These are phyloP conservation scores for Ilyonectria sp. DNA, from an alignment of 2,329 filamentous ascomycete genomes.

Conservation along the genomic window DNA sequence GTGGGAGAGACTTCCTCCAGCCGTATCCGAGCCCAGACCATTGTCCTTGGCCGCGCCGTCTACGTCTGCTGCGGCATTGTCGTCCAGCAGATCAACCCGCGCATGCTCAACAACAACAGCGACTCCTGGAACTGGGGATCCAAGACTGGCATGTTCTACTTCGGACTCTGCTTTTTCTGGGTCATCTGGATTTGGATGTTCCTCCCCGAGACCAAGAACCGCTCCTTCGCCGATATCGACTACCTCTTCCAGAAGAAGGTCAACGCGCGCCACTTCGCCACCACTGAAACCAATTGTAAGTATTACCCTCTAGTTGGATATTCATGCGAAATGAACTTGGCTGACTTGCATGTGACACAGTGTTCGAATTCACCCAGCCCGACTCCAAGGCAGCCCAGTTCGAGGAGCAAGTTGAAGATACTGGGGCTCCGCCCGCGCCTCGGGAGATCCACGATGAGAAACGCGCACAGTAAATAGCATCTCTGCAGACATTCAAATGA, in stretches of 20 bases:
- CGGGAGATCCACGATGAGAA: too few relatives aligned
- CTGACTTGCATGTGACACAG: too few relatives aligned
- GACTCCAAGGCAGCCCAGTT: too few relatives aligned
- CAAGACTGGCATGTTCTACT: conserved; percentile 63
- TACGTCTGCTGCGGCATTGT: conserved; percentile 59
- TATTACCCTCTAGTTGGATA: too few relatives aligned
- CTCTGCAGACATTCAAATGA: too few relatives aligned
- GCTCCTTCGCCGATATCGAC: conserved; percentile 70
- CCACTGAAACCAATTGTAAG: too few relatives aligned
- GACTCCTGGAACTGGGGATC: conserved; percentile 63
- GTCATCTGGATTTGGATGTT: conserved; percentile 66
- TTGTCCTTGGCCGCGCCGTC: conserved; percentile 60
- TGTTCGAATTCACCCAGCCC: too few relatives aligned
- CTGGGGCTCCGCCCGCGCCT: too few relatives aligned
- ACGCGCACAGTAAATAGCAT: too few relatives aligned
- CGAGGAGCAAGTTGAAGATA: too few relatives aligned
- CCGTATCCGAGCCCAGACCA: conserved; percentile 62
- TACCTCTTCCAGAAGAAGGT: conserved; percentile 64
- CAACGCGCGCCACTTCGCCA: conserved; percentile 57
- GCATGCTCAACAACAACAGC: conserved; percentile 61
- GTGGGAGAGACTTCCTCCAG: conserved; percentile 70
- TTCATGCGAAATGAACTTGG: too few relatives aligned
- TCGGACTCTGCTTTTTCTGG: conserved; percentile 59
- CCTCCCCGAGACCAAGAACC: conserved; percentile 67
- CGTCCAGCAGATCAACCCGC: conserved; percentile 58